phyloP scores from a whole-genome alignment of 2,329 filamentous ascomycete genomes.

The Oidium heveae region DNA sequence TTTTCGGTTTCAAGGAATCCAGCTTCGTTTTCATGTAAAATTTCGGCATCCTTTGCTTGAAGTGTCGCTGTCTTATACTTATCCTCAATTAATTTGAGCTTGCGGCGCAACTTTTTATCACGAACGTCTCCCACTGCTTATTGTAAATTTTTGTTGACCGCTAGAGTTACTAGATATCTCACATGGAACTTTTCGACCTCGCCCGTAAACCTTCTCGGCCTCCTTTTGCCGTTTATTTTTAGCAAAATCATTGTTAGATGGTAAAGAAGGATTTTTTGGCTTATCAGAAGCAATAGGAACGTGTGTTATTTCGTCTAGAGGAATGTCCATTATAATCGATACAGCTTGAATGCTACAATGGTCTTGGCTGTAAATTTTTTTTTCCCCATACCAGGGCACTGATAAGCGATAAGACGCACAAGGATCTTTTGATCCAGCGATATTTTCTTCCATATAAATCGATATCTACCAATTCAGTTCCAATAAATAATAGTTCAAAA shows the following conservation, averaged over 20 bases:
- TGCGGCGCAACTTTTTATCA: constrained; percentile 74
- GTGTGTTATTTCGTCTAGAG: no score
- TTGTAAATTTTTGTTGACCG: constrained; percentile 22
- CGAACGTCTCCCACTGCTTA: constrained; percentile 48
- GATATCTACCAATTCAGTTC: no score
- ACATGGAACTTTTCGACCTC: constrained; percentile 45
- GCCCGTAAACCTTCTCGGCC: constrained; percentile 58
- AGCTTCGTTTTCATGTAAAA: constrained; percentile 62
- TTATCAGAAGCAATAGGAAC: no score
- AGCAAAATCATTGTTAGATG: constrained; percentile 9
- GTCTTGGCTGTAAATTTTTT: no score
- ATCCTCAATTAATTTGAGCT: constrained; percentile 50
- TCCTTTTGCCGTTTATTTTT: constrained; percentile 24
- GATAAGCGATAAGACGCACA: no score
- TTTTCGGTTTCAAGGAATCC: constrained; percentile 76
- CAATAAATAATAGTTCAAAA: no score
- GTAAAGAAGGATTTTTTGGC: constrained; percentile 24
- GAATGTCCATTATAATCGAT: no score
- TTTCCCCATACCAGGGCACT: no score
- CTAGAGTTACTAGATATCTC: not conserved
- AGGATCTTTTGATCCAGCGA: no score
- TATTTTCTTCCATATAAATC: no score
- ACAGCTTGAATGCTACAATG: no score
- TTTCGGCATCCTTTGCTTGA: constrained; percentile 84
- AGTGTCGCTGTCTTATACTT: constrained; percentile 63